Percentiles rank a stretch among this genome's conserved stretches.
Conservation (phyloP, 306 rosid species). For the Arachis hypogaea region DNA sequence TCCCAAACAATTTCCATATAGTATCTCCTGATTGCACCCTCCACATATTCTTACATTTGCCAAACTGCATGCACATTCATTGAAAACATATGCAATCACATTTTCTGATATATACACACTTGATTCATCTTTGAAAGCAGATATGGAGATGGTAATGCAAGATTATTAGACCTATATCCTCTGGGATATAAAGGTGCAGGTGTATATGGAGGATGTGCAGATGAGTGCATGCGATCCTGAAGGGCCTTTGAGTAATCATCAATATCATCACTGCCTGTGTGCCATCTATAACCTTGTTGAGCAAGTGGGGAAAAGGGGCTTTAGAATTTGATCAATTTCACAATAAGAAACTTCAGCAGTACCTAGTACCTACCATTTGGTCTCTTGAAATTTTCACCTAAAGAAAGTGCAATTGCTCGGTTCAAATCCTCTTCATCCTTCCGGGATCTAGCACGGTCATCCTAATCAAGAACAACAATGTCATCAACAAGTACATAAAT, state of each 20-base stretch:
- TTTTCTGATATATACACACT: not conserved
- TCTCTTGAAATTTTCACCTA: conserved; percentile 63
- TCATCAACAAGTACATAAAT: too few species aligned
- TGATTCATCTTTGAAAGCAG: not conserved
- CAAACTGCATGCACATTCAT: conserved; percentile 31
- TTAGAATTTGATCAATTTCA: conserved; percentile 5
- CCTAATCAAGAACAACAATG: conserved; percentile 43
- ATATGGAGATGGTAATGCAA: conserved; percentile 1
- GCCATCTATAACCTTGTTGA: conserved; percentile 64
- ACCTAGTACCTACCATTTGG: conserved; percentile 52
- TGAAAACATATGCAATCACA: not conserved
- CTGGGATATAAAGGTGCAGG: conserved; percentile 52
- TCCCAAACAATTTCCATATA: conserved; percentile 72
- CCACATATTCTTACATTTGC: conserved; percentile 61
- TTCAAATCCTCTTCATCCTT: conserved; percentile 74
- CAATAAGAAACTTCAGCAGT: not conserved
- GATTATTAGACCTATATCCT: conserved; percentile 46
- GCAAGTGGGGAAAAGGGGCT: conserved; percentile 1
- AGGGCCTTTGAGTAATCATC: conserved; percentile 54
- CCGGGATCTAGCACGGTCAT: conserved; percentile 57
- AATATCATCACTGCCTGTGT: conserved; percentile 41
- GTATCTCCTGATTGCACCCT: conserved; percentile 72
- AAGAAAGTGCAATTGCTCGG: conserved; percentile 67
- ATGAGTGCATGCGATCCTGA: conserved; percentile 43
- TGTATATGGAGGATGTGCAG: conserved; percentile 57